Evolutionary conservation across 805 yeast genomes (phyloP).

Genomic region (Candida ulmi): DNA sequence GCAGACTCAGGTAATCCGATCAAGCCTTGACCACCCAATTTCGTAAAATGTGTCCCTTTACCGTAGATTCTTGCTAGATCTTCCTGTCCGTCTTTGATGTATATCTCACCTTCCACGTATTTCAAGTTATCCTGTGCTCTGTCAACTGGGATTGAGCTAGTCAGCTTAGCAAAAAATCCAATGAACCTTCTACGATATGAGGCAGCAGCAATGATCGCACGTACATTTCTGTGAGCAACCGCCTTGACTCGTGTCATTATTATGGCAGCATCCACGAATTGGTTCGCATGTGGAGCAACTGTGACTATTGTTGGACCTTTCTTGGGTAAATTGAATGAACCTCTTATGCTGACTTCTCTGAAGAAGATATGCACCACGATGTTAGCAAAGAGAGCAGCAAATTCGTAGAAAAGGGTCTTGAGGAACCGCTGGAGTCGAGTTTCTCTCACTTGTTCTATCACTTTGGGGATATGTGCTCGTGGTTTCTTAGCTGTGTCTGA

Average conservation of each 20-base stretch:
- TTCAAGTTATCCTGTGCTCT: conserved; percentile 82
- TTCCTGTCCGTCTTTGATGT: conserved; percentile 35
- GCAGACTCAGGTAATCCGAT: conserved; percentile 71
- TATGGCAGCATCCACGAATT: conserved; percentile 76
- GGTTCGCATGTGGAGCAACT: conserved; percentile 84
- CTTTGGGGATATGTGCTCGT: conserved; percentile 11
- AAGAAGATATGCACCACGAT: conserved; percentile 41
- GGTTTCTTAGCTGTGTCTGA: neutral
- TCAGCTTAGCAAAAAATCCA: conserved; percentile 68
- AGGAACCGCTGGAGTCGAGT: conserved; percentile 1
- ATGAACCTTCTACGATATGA: conserved; percentile 60
- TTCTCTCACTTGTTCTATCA: neutral
- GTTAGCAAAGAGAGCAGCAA: conserved; percentile 16
- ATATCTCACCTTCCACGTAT: conserved; percentile 64
- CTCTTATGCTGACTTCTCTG: conserved; percentile 68
- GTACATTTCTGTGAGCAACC: conserved; percentile 57
- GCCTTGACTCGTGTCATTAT: conserved; percentile 70
- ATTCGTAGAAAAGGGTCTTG: conserved; percentile 14
- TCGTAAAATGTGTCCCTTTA: conserved; percentile 56
- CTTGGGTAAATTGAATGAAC: conserved; percentile 57
- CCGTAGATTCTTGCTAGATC: conserved; percentile 52
- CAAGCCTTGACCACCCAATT: conserved; percentile 55
- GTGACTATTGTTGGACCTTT: conserved; percentile 69
- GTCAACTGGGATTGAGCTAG: conserved; percentile 81
- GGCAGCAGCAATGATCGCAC: conserved; percentile 78